Evolutionary conservation across 768 basidiomycete genomes (phyloP), one percentile per base, ranked within the genome.

Genomic region (Lyophyllum decastes): DNA sequence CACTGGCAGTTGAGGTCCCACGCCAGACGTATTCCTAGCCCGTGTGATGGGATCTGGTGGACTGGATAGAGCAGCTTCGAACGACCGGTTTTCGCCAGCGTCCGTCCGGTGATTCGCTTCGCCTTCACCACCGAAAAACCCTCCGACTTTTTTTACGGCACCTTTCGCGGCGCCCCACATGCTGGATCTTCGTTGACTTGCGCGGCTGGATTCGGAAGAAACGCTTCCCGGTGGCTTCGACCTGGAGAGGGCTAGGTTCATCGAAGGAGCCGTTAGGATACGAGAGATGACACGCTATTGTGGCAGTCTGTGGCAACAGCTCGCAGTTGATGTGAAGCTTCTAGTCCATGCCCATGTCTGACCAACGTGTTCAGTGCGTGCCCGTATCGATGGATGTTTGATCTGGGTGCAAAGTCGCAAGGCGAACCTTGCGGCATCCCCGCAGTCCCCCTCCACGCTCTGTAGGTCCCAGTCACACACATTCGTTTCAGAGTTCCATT

Each of bases 301-400:
- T 7, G 7, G 25, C 5, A 30, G 5, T 30, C n/a, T n/a, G n/a
- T 30, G 10, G 30, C 30, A 30, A 10, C 10, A 10, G 10, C 4
- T 30, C 4, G 30, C 30, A 22, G 46, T 11, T n/a, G 16, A 26
- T 4, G 2, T 33, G 25, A n/a, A 24, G 25, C 47, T 10, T 38
- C 49, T 35, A 24, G 4, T 50, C 21, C 5, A 24, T 24, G 14
- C 5, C 10, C 21, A 38, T 38, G 27, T 38, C 19, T 50, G 11
- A 27, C 19, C 49, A 50, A 50, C 49, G 49, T 50, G 49, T 38
- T 21, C 27, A 27, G 33, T 33, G 33, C 49, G 49, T 50, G 49
- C 17, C 25, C 49, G 17, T 7, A 50, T 38, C 33, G 21, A 50
- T 50, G 11, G 34, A 19, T 27, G 47, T n/a, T 24, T 16, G 16